A percentile compares a stretch with the other conserved stretches of the same genome.
Evolutionary conservation across 164 flowering plant species (phyloP).

Genomic region (Berberis thunbergii): DNA sequence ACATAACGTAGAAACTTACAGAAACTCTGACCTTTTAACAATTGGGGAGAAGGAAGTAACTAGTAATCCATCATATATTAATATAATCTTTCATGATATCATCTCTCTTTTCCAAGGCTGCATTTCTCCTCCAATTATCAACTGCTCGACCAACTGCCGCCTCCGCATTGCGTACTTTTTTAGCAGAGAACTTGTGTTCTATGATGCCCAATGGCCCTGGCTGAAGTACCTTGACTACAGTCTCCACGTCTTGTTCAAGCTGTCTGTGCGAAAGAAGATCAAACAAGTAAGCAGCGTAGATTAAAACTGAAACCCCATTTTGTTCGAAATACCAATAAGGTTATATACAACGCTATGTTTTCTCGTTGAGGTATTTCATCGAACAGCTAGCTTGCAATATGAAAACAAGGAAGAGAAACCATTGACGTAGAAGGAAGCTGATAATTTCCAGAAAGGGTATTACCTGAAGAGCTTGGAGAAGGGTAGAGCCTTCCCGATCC

Average conservation of each 20-base stretch:
- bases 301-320: too few species aligned
- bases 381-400: too few species aligned
- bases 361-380: too few species aligned
- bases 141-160: slow-evolving; percentile 50
- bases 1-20: not conserved
- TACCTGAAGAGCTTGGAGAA: slow-evolving; percentile 17
- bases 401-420: not conserved
- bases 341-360: too few species aligned
- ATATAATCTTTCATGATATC: slow-evolving; percentile 42
- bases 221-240: slow-evolving; percentile 73
- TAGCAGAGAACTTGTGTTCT: slow-evolving; percentile 77
- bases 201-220: slow-evolving; percentile 91
- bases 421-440: not conserved
- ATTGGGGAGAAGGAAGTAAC: not conserved
- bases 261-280: slow-evolving; percentile 33
- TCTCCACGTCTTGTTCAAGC: slow-evolving; percentile 82
- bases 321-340: too few species aligned
- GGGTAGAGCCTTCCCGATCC: slow-evolving; percentile 7
- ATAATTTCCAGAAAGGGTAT: not conserved
- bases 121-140: slow-evolving; percentile 61
- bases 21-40: not conserved
- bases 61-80: slow-evolving; percentile 16
- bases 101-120: slow-evolving; percentile 33
- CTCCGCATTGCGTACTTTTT: slow-evolving; percentile 57
- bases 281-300: too few species aligned